Base-by-base conservation (phyloP, 2,329 filamentous ascomycete species). In the Stagonosporopsis vannaccii region DNA sequence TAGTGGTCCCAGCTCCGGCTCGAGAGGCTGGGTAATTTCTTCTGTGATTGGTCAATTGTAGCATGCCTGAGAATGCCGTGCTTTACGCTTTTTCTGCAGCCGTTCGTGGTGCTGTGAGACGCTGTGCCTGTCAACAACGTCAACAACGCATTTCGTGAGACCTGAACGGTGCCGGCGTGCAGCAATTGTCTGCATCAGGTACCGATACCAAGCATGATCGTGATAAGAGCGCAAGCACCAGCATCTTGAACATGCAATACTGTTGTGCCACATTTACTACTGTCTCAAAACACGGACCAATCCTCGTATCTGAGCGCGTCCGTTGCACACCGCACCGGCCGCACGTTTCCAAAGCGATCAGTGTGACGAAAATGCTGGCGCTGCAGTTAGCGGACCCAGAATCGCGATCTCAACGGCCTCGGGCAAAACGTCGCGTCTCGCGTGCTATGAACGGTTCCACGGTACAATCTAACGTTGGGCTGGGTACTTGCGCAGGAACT, bases 311-410 rank as follows among this genome's bases (percentile, higher is more conserved):
- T 40, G 37, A 51, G 53, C 47, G 37, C 37, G 28, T 23, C 40
- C 40, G 40, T 50, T 55, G 32, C 51, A 49, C 45, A 55, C 52
- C 53, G 53, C 53, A 56, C 41, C 36, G 30, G 23, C 42, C 42
- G 32, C 36, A 41, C 41, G 40, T 55, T 49, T 19, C 40, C 11
- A 22, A 13, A 28, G 35, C 23, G 32, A 19, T 33, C 51, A 44
- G 39, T 43, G 41, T 56, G 53, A 51, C 42, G 42, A 56, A 56
- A 51, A n/a, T 39, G 36, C 30, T 30, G 40, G 42, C 30, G 28
- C 41, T 56, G 30, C 46, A 56, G n/a, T 48, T 56, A 56, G 53
- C 47, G 53, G 46, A 42, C 42, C 53, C 53, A 56, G n/a, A 44
- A 45, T 47, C 37, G 25, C 30, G 42, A 51, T 56, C 47, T 43